These are phyloP conservation scores for Peronospora farinosa DNA, from an alignment of 352 stramenopile genomes.

Conservation along the genomic window DNA sequence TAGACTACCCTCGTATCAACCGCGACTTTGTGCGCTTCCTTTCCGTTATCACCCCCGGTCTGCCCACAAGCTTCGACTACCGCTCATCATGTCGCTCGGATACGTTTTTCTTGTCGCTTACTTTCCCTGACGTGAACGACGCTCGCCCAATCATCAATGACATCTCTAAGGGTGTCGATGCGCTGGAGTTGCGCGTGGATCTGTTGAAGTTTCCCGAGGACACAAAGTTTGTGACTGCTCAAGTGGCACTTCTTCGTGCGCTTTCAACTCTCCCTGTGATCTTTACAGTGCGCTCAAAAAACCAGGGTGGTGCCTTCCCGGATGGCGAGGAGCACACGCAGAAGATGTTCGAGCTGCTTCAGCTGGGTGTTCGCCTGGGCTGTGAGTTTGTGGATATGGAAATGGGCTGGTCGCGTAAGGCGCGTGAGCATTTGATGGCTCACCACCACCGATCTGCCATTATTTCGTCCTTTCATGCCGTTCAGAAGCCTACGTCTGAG, in stretches of 20 bases:
- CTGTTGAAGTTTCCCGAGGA: constrained; percentile 63
- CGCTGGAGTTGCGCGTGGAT: constrained; percentile 94
- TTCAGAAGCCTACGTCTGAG: constrained; percentile 46
- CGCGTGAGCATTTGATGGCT: constrained; percentile 45
- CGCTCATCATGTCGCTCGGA: constrained; percentile 38
- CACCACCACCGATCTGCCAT: constrained; percentile 44
- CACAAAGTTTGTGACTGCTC: constrained; percentile 56
- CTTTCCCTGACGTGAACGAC: constrained; percentile 54
- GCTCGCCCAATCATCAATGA: constrained; percentile 40
- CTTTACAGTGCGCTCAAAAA: constrained; percentile 92
- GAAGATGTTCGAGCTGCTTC: constrained; percentile 84
- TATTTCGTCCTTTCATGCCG: constrained; percentile 76
- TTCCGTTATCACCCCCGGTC: constrained; percentile 41
- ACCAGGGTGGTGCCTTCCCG: constrained; percentile 92
- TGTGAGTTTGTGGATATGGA: constrained; percentile 97
- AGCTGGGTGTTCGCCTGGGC: constrained; percentile 87
- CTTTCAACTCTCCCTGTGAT: constrained; percentile 92
- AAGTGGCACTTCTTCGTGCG: constrained; percentile 72
- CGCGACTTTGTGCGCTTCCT: constrained; percentile 72
- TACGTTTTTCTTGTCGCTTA: constrained; percentile 79
- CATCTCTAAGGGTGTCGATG: constrained; percentile 86
- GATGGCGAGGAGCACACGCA: constrained; percentile 81
- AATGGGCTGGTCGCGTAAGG: constrained; percentile 76
- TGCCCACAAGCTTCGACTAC: constrained; percentile 48
- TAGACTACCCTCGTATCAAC: constrained; percentile 49